Base-by-base conservation (phyloP, 208 protist species). In the Crithidia fasciculata region DNA sequence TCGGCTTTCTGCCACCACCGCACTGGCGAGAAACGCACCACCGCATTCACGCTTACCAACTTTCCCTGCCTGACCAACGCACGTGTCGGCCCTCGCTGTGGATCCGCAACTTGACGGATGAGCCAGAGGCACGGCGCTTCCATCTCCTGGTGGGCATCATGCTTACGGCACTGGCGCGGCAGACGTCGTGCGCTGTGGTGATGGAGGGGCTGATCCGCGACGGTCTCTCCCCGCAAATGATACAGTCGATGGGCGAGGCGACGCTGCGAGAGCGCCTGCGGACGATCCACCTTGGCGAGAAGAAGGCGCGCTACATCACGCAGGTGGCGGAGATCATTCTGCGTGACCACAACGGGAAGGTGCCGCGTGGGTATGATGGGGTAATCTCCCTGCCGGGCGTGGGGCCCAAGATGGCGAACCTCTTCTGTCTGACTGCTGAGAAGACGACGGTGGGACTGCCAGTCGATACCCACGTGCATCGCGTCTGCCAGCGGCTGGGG, bases 401-500 rank as follows among this genome's bases (percentile, higher is more conserved):
- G 37, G 96, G 95, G 2, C 88, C 91, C 4, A 98, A 98, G 77
- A 98, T 98, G 96, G 94, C 90, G 13, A 77, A 97, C 61, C 65
- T 98, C 7, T 93, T 94, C 67, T 64, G 92, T 13, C 83, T 90
- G 47, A 81, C 68, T 15, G 85, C 82, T 0, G 86, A 90, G 54
- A 69, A 80, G 39, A 69, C 80, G 39, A 72, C 87, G 45, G 63
- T 93, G 47, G 97, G 95, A 8, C 98, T 99, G 63, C 92, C 92
- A 9, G 95, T 98, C 4, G 96, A 98, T 74, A 93, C 91, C 4
- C 97, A 98, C 71, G 94, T 98, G n/a, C 96, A 98, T 62, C 86
- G 96, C 56, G 95, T 98, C 55, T 68, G 70, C 4, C 92, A 96
- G 57, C 80, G 96, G 18, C 91, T 98, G 16, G 59, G 74, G 13